Conservation (phyloP, 2,329 filamentous ascomycete species). For the Microdochium paspali region DNA sequence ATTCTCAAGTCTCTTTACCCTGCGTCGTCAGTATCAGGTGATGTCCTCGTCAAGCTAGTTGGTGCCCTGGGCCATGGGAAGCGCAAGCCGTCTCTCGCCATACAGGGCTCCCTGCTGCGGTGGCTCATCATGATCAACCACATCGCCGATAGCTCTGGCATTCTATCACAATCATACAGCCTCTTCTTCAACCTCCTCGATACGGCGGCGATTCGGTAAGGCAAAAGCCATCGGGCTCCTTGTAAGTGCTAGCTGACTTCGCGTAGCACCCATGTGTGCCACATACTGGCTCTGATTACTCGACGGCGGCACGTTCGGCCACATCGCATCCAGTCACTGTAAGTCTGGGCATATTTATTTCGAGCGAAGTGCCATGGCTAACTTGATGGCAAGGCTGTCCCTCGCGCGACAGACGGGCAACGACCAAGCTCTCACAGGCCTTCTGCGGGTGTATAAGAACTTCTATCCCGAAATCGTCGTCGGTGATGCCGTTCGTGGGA, state of each 20-base stretch:
- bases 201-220: constrained; percentile 63
- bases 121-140: constrained; percentile 76
- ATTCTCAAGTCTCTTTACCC: constrained; percentile 72
- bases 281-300: constrained; percentile 71
- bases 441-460: constrained; percentile 78
- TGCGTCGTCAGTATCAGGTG: constrained; percentile 48
- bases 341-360: constrained; percentile 14
- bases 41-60: constrained; percentile 55
- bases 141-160: constrained; percentile 50
- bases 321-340: constrained; percentile 72
- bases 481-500: constrained; percentile 53
- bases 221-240: background rate
- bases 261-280: constrained; percentile 52
- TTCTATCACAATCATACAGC: constrained; percentile 61
- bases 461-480: constrained; percentile 86
- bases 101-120: constrained; percentile 62
- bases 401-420: constrained; percentile 54
- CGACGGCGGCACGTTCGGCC: constrained; percentile 75
- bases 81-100: constrained; percentile 60
- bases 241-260: background rate
- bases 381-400: constrained; percentile 35
- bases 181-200: constrained; percentile 76
- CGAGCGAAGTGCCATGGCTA: background rate
- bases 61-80: constrained; percentile 69
- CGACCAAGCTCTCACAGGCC: constrained; percentile 63